A percentile compares a stretch with the other conserved stretches of the same genome.
Evolutionary conservation across 2,329 filamentous ascomycete species (phyloP).

Genomic region (Aspergillus flavus): DNA sequence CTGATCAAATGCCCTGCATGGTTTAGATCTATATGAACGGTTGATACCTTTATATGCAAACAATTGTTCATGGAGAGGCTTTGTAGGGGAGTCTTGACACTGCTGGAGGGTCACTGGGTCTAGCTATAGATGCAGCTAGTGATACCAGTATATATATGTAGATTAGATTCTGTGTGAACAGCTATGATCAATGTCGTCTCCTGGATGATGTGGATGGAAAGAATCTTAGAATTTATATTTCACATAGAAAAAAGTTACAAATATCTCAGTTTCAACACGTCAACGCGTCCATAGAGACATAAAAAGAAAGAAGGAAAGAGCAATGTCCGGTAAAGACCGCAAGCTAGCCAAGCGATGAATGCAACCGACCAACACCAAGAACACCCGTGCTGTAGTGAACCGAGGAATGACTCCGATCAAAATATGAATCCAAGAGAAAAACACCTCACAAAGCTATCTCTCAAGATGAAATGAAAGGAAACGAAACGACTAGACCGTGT

Average conservation of each 20-base stretch:
- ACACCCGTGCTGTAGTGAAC: not conserved
- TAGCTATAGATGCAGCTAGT: too few species aligned
- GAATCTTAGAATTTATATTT: not conserved
- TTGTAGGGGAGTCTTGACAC: too few species aligned
- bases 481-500: not conserved
- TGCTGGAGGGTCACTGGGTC: too few species aligned
- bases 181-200: not conserved
- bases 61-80: too few species aligned
- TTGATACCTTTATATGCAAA: too few species aligned
- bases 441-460: conserved; percentile 1
- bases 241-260: not conserved
- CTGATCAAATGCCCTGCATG: not conserved
- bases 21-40: too few species aligned
- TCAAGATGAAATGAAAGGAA: conserved; percentile 6
- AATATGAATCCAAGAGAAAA: not conserved
- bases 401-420: not conserved
- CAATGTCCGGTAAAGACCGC: not conserved
- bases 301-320: conserved; percentile 1
- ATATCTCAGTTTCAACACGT: not conserved
- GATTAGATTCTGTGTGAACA: too few species aligned
- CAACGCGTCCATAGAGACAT: not conserved
- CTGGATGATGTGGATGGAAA: not conserved
- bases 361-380: not conserved
- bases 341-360: not conserved
- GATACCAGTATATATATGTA: too few species aligned